A percentile compares a stretch with the other conserved stretches of the same genome.
phyloP scores from a whole-genome alignment of 768 basidiomycete genomes.

The Filobasidium floriforme region DNA sequence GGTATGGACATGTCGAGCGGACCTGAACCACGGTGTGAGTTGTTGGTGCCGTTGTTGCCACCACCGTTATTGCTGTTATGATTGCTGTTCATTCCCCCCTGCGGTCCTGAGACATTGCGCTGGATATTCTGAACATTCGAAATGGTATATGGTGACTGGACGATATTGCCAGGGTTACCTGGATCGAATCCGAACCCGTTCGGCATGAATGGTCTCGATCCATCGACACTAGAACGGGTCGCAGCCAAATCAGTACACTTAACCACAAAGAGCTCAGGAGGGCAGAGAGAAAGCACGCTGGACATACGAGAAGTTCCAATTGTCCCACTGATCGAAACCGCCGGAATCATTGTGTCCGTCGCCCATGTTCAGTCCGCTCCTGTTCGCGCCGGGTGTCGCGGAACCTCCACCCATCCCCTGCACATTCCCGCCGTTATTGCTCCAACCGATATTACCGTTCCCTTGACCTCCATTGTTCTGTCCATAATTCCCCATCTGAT shows the following conservation, averaged over 20 bases:
- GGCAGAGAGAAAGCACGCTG: no score
- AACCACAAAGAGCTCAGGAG: no score
- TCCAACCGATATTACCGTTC: neutral
- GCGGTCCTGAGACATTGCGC: neutral
- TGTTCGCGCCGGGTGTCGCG: neutral
- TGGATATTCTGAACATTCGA: neutral
- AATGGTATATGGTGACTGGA: neutral
- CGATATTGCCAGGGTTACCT: neutral
- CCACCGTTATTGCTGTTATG: neutral
- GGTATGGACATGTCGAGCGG: constrained; percentile 17
- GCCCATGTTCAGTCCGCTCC: neutral
- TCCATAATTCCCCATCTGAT: no score
- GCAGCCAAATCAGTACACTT: neutral
- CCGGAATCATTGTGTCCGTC: constrained; percentile 16
- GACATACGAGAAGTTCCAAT: constrained; percentile 18
- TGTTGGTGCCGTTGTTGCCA: neutral
- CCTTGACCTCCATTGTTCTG: neutral
- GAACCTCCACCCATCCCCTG: neutral
- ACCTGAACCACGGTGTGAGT: neutral
- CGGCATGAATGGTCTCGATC: constrained; percentile 3
- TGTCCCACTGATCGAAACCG: constrained; percentile 21
- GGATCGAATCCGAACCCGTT: neutral
- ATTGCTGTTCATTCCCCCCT: neutral
- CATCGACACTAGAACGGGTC: neutral
- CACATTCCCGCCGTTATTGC: neutral